Percentiles rank a stretch among this genome's conserved stretches.
Evolutionary conservation across 345 rosid genomes (phyloP).

Genomic region (Limnanthes douglasii): DNA sequence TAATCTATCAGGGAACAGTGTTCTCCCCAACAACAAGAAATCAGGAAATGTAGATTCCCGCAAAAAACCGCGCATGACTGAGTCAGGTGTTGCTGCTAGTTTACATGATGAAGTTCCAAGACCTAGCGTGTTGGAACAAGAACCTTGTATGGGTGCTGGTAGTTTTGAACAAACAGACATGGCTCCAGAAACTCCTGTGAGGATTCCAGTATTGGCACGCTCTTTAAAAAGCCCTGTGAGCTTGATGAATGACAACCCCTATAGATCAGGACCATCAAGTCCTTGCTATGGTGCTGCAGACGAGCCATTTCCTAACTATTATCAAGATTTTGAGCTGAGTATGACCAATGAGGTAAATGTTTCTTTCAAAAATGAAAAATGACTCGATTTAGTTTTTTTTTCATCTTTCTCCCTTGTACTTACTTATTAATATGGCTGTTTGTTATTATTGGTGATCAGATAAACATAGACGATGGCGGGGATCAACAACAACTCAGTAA

Average conservation of each 20-base stretch:
- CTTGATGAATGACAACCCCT: slow-evolving; percentile 11
- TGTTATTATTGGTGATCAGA: slow-evolving; percentile 18
- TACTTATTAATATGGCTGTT: neutral
- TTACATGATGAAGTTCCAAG: slow-evolving; percentile 2
- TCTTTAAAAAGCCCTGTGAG: slow-evolving; percentile 24
- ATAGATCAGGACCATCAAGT: slow-evolving; percentile 10
- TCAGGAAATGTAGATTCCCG: slow-evolving; percentile 9
- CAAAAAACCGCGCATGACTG: slow-evolving; percentile 8
- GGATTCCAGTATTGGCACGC: slow-evolving; percentile 18
- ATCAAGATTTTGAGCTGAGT: slow-evolving; percentile 21
- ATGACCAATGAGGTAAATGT: slow-evolving; percentile 26
- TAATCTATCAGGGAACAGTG: slow-evolving; percentile 12
- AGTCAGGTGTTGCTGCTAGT: neutral
- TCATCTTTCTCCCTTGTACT: neutral
- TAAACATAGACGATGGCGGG: slow-evolving; percentile 10
- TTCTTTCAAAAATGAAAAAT: neutral
- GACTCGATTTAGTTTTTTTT: neutral
- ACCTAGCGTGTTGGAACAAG: too few relatives aligned
- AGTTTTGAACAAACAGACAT: slow-evolving; percentile 19
- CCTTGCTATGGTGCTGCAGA: slow-evolving; percentile 10
- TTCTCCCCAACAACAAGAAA: slow-evolving; percentile 3
- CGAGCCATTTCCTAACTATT: slow-evolving; percentile 11
- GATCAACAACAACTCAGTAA: slow-evolving; percentile 19
- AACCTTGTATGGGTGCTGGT: slow-evolving; percentile 8
- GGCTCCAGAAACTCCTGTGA: slow-evolving; percentile 63